phyloP scores from a whole-genome alignment of 257 asterid species.

The Eustoma russellianum region DNA sequence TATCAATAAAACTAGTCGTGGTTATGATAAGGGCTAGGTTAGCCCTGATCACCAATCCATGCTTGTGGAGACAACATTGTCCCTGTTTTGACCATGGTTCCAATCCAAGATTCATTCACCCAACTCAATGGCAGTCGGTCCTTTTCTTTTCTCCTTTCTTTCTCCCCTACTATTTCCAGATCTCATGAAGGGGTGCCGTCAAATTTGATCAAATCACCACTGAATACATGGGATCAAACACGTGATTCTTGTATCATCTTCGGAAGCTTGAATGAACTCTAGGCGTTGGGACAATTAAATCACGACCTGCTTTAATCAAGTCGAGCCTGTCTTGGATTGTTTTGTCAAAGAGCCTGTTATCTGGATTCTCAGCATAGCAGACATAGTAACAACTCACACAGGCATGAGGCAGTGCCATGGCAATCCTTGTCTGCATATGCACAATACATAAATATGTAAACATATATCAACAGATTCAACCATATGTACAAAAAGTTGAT shows the following conservation, averaged over 20 bases:
- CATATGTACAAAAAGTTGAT: constrained; percentile 18
- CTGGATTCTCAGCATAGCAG: constrained; percentile 91
- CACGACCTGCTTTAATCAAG: constrained; percentile 49
- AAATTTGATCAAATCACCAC: not conserved
- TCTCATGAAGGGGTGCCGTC: not conserved
- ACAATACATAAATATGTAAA: constrained; percentile 7
- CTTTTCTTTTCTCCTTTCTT: not conserved
- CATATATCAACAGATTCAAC: not conserved
- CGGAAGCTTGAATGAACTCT: constrained; percentile 56
- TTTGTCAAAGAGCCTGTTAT: constrained; percentile 50
- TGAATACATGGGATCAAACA: not conserved
- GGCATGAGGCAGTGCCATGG: constrained; percentile 97
- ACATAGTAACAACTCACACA: constrained; percentile 93
- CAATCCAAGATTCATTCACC: not conserved
- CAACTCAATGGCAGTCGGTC: too few species aligned
- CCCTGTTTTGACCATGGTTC: not conserved
- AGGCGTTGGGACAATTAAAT: constrained; percentile 52
- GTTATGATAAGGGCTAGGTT: too few species aligned
- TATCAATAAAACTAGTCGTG: too few species aligned
- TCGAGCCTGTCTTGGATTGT: constrained; percentile 52
- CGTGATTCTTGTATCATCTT: constrained; percentile 20
- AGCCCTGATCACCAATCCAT: too few species aligned
- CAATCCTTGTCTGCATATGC: constrained; percentile 74
- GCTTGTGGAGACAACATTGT: too few species aligned
- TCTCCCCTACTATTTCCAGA: constrained; percentile 4